Base-by-base conservation (phyloP, 2,329 filamentous ascomycete genomes). In the Colletotrichum sp. region DNA sequence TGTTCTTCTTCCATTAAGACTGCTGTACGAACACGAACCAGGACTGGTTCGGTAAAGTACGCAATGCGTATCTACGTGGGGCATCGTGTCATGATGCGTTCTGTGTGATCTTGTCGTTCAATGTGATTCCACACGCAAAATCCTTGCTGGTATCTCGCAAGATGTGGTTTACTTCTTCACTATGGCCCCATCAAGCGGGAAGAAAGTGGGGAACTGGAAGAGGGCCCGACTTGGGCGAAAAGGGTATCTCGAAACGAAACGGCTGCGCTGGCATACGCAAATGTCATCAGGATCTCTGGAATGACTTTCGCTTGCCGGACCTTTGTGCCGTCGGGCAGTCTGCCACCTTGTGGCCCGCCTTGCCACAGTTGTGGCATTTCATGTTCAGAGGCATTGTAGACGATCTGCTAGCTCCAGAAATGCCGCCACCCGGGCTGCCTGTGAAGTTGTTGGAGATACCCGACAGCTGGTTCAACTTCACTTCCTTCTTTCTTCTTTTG, bases 401-500 rank as follows among this genome's bases (percentile, higher is more conserved):
- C 18, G 70, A 59, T 36, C 68, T 75, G 30, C 39, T 64, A 43
- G 73, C 79, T 79, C 34, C 80, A 68, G 67, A 36, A 14, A 63
- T 63, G n/a, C 24, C 59, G 21, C 52, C 68, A 5, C 34, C 59
- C 14, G 61, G 70, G 59, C 61, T 64, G 34, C 36, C 52, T 48
- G 68, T 68, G 26, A 74, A 64, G 55, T 74, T 48, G 26, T 68
- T 68, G 76, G 93, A 94, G 63, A 95, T 91, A 2, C 92, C 93
- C 6, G 87, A 89, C 72, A 93, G 82, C 28, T 88, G 88, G 80
- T 93, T 93, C 72, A 95, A 84, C 76, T 93, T 93, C 68, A 95
- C 88, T 71, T 93, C 91, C 82, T 93, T 93, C 82, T 92, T 92
- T 79, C 91, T 89, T 60, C 92, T 87, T 81, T 90, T 89, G 57